Conservation (phyloP, 306 rosid species). For the Arachis hypogaea region DNA sequence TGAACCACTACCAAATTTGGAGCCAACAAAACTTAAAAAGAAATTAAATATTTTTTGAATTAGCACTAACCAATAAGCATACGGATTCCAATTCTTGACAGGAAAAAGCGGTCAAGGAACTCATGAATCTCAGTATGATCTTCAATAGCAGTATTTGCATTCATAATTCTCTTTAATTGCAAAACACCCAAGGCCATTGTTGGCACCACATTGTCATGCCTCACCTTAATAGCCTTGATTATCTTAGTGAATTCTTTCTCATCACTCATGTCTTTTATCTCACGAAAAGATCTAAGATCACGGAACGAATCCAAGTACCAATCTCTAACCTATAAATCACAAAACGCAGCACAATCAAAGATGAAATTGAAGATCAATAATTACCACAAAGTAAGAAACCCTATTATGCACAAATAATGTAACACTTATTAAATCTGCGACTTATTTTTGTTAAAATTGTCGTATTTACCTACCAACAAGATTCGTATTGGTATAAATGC, state of each 20-base stretch:
- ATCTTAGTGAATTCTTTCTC: constrained; percentile 69
- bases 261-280: constrained; percentile 57
- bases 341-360: not conserved
- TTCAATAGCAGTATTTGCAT: constrained; percentile 38
- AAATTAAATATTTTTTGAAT: not conserved
- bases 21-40: not conserved
- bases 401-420: too few species aligned
- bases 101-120: constrained; percentile 77
- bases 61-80: constrained; percentile 68
- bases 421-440: too few species aligned
- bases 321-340: constrained; percentile 60
- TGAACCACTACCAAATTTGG: not conserved
- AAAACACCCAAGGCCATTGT: constrained; percentile 80
- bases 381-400: not conserved
- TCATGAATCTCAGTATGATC: constrained; percentile 73
- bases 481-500: too few species aligned
- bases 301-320: constrained; percentile 86
- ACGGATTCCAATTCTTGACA: constrained; percentile 88
- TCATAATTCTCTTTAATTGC: constrained; percentile 61
- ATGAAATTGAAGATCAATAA: not conserved
- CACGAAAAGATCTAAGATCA: constrained; percentile 68
- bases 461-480: too few species aligned
- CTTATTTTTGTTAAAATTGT: too few species aligned
- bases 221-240: constrained; percentile 80
- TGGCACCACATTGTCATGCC: constrained; percentile 84